Evolutionary conservation across 805 yeast species (phyloP), one percentile per base, ranked within the genome.

Genomic region (Lachancea sp.): DNA sequence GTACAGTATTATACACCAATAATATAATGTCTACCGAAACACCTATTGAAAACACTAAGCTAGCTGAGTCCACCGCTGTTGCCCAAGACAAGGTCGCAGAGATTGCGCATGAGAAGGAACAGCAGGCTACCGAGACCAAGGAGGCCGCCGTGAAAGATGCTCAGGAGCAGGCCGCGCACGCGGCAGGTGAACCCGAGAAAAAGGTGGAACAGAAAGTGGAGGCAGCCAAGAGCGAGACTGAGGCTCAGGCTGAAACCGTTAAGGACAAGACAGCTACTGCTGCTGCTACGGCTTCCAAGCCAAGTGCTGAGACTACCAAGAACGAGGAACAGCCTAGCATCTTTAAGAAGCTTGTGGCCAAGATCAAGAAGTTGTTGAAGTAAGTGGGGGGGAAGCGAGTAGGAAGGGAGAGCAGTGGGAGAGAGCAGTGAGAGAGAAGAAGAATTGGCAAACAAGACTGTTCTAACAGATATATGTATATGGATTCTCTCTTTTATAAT

Each of bases 351-450:
- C 31, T 39, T 29, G 31, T 45, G 38, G 35, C 39, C 37, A 52
- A 52, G 49, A 35, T 48, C 31, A 52, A 50, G 48, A 50, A 50
- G 37, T 39, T 52, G 27, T 42, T 49, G 36, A 39, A 42, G 42
- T 48, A 35, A n/a, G n/a, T n/a, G n/a, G n/a, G n/a, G n/a, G n/a
- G n/a, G n/a, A n/a, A n/a, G n/a, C n/a, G n/a, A n/a, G n/a, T n/a
- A n/a, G n/a, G n/a, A n/a, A n/a, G 34, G 27, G 38, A 18, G 25
- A 31, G 34, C n/a, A 19, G 30, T 33, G 39, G 31, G 13, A 26
- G 18, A 17, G 38, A 22, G 15, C 19, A 15, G 33, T 6, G 33
- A 30, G 11, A 15, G 11, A 10, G 16, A 22, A 8, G 8, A 8
- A 22, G 25, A 22, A 22, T 22, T 6, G 25, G 8, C 25, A 22